Evolutionary conservation across 192 early-diverging fungal species (phyloP), one percentile per base, ranked within the genome.

Genomic region (Coemansia sp.): DNA sequence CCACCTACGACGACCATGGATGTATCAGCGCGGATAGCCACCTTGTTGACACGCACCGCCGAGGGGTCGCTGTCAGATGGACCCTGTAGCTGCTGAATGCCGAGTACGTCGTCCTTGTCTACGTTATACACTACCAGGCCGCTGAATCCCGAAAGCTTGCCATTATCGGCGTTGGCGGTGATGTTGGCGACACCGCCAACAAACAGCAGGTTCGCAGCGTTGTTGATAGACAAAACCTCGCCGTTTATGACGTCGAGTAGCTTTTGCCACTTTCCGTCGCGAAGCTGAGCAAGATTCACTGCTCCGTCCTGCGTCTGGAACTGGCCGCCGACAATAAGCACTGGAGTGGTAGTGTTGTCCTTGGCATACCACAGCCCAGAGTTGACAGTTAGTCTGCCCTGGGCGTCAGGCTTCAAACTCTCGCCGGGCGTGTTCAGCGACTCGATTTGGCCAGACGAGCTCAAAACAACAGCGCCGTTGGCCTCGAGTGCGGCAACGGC

Each of bases 281-380:
- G 41, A 18, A 86, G 67, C 15, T 66, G 67, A 11, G 84, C 67
- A 34, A 83, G 70, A 21, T 69, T 73, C 6, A 71, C 56, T 4
- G 53, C 53, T 18, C 64, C 71, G 44, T 67, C 65, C 33, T 58
- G 62, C 1, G 83, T 61, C n/a, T 62, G 48, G 55, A 87, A 87
- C 53, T 57, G 66, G 13, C 86, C 86, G 30, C 81, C 86, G 7
- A 85, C 69, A 52, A 84, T 65, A 1, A 78, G 64, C 51, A 63
- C 24, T 15, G 77, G 57, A 14, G 69, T 61, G 17, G 73, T 24
- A 43, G 48, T 69, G 23, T 74, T 82, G 47, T 52, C 57, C 48
- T 80, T 78, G 30, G 83, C 65, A 59, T 80, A 87, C 56, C 81
- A 81, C 25, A 81, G 33, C 3, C 81, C 86, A 2, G 81, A 60